Evolutionary conservation across 176 grass and related monocot species (phyloP).

Genomic region (Raddia distichophylla): DNA sequence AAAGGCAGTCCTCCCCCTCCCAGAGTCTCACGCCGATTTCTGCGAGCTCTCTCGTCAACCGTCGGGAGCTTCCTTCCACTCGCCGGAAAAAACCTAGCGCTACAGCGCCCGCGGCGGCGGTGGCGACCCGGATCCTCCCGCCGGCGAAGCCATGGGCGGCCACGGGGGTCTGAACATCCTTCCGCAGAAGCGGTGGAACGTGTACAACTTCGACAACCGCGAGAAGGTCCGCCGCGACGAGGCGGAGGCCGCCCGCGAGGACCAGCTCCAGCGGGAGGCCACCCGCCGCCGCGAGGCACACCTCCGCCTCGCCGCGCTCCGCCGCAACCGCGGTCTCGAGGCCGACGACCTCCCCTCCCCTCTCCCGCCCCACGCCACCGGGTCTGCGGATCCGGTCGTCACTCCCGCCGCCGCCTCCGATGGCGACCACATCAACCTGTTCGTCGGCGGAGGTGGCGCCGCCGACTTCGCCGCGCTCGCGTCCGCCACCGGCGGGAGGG

Average conservation of each 20-base stretch:
- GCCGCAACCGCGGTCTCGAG: slow-evolving; percentile 58
- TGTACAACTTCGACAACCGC: slow-evolving; percentile 93
- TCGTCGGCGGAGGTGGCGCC: slow-evolving; percentile 48
- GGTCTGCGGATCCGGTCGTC: not conserved
- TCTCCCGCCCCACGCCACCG: not conserved
- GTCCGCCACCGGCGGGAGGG: slow-evolving; percentile 47
- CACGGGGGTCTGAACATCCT: slow-evolving; percentile 92
- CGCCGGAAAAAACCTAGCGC: not conserved
- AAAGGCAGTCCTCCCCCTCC: too few species aligned
- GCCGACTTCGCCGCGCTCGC: slow-evolving; percentile 67
- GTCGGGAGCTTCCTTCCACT: not conserved
- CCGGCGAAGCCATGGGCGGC: slow-evolving; percentile 67
- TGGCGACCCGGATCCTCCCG: not conserved
- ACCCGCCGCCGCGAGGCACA: slow-evolving; percentile 74
- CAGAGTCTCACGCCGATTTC: too few species aligned
- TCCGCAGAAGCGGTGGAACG: slow-evolving; percentile 99
- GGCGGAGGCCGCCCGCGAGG: slow-evolving; percentile 83
- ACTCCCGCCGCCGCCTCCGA: slow-evolving; percentile 12
- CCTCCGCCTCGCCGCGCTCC: slow-evolving; percentile 67
- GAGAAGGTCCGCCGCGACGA: slow-evolving; percentile 91
- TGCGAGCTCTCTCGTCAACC: too few species aligned
- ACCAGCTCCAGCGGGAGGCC: slow-evolving; percentile 82
- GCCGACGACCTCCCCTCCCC: not conserved
- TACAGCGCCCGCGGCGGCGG: not conserved
- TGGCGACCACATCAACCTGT: slow-evolving; percentile 78